Percentiles rank a stretch among this genome's conserved stretches.
These are phyloP conservation scores for Raffaelea arxii DNA, from an alignment of 2,329 filamentous ascomycete genomes.

Conservation along the genomic window DNA sequence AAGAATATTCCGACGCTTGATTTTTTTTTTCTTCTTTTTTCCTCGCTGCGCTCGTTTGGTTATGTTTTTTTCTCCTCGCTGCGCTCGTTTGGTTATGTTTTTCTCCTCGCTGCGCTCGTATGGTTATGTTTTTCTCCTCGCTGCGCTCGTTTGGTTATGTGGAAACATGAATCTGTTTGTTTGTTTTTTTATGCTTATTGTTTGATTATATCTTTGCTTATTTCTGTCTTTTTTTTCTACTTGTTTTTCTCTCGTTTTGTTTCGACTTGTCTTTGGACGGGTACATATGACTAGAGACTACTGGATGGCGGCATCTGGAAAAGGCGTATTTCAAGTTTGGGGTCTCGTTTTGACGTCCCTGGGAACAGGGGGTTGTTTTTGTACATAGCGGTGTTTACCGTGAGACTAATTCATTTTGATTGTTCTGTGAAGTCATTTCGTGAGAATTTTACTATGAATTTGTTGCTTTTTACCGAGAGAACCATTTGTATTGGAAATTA, in stretches of 20 bases:
- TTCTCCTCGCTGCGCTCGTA: neutral
- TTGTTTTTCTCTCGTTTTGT: neutral
- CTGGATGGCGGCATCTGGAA: conserved; percentile 5
- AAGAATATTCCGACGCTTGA: conserved; percentile 47
- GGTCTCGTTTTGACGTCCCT: neutral
- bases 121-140: neutral
- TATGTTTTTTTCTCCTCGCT: neutral
- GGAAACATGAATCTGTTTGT: too few relatives aligned
- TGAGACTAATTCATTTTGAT: too few relatives aligned
- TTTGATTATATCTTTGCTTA: neutral
- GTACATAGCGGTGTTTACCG: too few relatives aligned
- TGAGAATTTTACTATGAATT: too few relatives aligned
- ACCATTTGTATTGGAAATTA: too few relatives aligned
- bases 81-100: neutral
- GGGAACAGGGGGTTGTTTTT: neutral
- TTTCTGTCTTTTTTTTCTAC: neutral
- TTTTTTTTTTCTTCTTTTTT: conserved; percentile 2
- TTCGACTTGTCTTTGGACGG: neutral
- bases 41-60: too few relatives aligned
- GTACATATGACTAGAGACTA: neutral
- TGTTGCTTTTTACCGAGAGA: too few relatives aligned
- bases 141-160: neutral
- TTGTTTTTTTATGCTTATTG: neutral
- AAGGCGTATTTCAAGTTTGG: too few relatives aligned
- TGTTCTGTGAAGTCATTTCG: too few relatives aligned